phyloP scores from a whole-genome alignment of 768 basidiomycete species.

The Lentinula sp. region DNA sequence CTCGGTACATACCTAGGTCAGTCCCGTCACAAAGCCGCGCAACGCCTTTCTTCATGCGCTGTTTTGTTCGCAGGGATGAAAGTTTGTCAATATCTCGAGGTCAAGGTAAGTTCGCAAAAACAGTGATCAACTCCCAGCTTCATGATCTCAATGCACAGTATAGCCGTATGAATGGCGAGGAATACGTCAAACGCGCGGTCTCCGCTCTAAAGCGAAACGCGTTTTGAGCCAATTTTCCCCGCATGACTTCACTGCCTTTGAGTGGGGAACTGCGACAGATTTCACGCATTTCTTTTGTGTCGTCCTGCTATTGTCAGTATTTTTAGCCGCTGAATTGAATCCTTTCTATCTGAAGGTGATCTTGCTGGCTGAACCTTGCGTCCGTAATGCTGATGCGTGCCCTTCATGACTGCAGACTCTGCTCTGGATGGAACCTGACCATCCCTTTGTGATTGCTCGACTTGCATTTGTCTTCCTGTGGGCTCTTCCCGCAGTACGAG shows the following conservation, averaged over 20 bases:
- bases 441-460: slow-evolving; percentile 72
- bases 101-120: slow-evolving; percentile 49
- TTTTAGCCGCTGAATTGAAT: slow-evolving; percentile 80
- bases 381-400: slow-evolving; percentile 4
- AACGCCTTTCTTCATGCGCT: slow-evolving; percentile 6
- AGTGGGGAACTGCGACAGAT: slow-evolving; percentile 76
- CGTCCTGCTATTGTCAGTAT: slow-evolving; percentile 68
- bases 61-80: slow-evolving; percentile 60
- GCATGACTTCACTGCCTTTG: slow-evolving; percentile 83
- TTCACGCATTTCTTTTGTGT: slow-evolving; percentile 73
- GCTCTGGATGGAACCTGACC: slow-evolving; percentile 89
- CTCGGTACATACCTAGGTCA: slow-evolving; percentile 75
- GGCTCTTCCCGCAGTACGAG: slow-evolving; percentile 80
- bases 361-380: slow-evolving; percentile 5
- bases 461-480: slow-evolving; percentile 78
- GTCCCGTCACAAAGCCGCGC: slow-evolving; percentile 10
- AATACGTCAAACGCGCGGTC: slow-evolving; percentile 67
- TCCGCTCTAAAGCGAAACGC: slow-evolving; percentile 74
- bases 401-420: slow-evolving; percentile 34
- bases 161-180: slow-evolving; percentile 87
- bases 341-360: slow-evolving; percentile 84
- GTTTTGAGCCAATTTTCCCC: slow-evolving; percentile 83
- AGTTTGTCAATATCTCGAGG: slow-evolving; percentile 81
- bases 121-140: background rate
- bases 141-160: slow-evolving; percentile 6